Base-by-base conservation (phyloP, 2,329 filamentous ascomycete genomes). In the Alternaria consortialis region DNA sequence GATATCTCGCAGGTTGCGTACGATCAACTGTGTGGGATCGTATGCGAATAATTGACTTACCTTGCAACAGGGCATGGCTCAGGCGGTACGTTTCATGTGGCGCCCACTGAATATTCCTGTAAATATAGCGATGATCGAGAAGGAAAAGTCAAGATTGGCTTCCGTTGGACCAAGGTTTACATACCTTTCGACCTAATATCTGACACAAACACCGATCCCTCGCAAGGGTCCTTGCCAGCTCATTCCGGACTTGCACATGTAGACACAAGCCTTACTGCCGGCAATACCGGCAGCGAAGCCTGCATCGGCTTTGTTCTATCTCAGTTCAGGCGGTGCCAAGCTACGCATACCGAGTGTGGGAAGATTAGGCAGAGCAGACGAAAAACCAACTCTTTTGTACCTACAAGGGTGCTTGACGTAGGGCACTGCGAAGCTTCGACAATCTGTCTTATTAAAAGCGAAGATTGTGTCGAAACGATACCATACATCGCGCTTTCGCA, bases 1-100 rank as follows among this genome's bases (percentile, higher is more conserved):
- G 4, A 8, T 47, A 6, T 5, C 0, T 13, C 12, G 11, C 7
- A 0, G 0, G 1, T 15, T 5, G 40, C 40, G 40, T 43, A 42
- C 32, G 7, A 9, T 12, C 32, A 11, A 2, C 13, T 8, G 9
- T 12, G 13, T 2, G 39, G 13, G 13, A 11, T 34, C 13, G 32
- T 42, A 23, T 42, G 9, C 27, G 20, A 20, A 20, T 15, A 23
- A 42, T 0, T 25, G 20, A 3, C 40, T 43, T 15, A 43, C 6
- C 11, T 29, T 7, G 11, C 2, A 0, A 23, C 11, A 43, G 40
- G 40, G 17, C 6, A 13, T 13, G 1, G 7, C 23, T 27, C 6
- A n/a, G 23, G 27, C 7, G 4, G n/a, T 3, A 2, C 29, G 2
- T 47, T 32, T 17, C 29, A 47, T 12, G 9, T 32, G 0, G 29